Conservation (phyloP, 108 stramenopile species). For the Discostella stelligeroides region DNA sequence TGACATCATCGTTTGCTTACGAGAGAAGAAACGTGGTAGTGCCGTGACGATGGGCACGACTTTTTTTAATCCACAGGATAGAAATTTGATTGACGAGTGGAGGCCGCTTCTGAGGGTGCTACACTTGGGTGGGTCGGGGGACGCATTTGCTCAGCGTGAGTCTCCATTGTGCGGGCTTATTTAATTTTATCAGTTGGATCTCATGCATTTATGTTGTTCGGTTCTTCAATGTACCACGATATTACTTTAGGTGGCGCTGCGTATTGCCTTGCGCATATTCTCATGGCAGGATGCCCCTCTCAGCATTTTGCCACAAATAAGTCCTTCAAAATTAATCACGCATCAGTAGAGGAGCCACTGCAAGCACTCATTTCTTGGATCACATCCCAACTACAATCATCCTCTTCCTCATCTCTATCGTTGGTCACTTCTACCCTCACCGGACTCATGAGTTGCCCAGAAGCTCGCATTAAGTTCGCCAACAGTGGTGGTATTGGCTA, state of each 20-base stretch:
- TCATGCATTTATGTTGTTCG: background rate
- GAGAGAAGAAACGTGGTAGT: conserved; percentile 43
- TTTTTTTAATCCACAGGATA: conserved; percentile 47
- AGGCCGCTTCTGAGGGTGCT: conserved; percentile 47
- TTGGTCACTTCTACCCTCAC: conserved; percentile 72
- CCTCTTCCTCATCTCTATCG: conserved; percentile 53
- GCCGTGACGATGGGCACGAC: conserved; percentile 40
- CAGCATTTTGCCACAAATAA: conserved; percentile 21
- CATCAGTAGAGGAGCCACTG: conserved; percentile 54
- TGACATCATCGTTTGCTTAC: conserved; percentile 60
- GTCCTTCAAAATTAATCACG: conserved; percentile 43
- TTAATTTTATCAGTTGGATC: background rate
- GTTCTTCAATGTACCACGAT: background rate
- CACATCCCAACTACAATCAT: conserved; percentile 68
- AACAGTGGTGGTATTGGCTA: conserved; percentile 79
- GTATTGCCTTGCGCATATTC: conserved; percentile 54
- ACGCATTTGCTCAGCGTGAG: conserved; percentile 58
- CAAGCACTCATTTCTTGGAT: conserved; percentile 74
- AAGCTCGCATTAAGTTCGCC: conserved; percentile 62
- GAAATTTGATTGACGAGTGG: conserved; percentile 57
- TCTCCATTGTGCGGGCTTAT: background rate
- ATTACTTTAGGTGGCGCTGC: conserved; percentile 42
- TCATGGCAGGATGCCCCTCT: conserved; percentile 50
- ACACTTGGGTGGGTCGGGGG: conserved; percentile 50
- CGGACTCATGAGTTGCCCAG: conserved; percentile 54